These are phyloP conservation scores for Neofusicoccum kwambonambiense DNA, from an alignment of 2,329 filamentous ascomycete species.

Conservation along the genomic window DNA sequence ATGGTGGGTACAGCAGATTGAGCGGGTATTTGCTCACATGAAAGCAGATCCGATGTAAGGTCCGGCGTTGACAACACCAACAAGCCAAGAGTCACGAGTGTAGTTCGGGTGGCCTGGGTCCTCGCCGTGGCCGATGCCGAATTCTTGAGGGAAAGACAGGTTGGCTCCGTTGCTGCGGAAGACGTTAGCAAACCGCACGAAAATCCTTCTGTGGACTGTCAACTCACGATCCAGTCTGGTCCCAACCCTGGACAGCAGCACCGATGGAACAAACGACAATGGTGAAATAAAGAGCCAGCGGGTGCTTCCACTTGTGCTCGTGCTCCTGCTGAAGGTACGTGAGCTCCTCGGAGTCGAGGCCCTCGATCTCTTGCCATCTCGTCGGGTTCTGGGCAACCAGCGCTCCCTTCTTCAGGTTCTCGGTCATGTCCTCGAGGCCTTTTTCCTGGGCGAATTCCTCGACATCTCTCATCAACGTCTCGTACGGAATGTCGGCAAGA, in stretches of 20 bases:
- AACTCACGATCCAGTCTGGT: slow-evolving; percentile 51
- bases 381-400: slow-evolving; percentile 65
- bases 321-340: slow-evolving; percentile 61
- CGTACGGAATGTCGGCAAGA: slow-evolving; percentile 54
- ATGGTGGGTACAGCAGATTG: neutral
- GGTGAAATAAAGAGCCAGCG: slow-evolving; percentile 62
- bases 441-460: slow-evolving; percentile 62
- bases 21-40: slow-evolving; percentile 31
- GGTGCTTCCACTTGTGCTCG: slow-evolving; percentile 68
- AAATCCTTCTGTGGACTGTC: neutral
- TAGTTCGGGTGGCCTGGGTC: slow-evolving; percentile 26
- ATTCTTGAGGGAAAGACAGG: slow-evolving; percentile 57
- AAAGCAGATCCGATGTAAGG: slow-evolving; percentile 67
- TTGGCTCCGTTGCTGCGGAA: slow-evolving; percentile 46
- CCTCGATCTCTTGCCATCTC: slow-evolving; percentile 54
- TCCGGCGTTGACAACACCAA: slow-evolving; percentile 61
- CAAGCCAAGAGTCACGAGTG: slow-evolving; percentile 47
- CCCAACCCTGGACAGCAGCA: slow-evolving; percentile 62
- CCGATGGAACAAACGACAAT: slow-evolving; percentile 68
- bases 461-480: slow-evolving; percentile 54
- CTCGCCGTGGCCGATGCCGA: slow-evolving; percentile 43
- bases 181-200: neutral
- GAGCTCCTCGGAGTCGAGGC: slow-evolving; percentile 61
- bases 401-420: slow-evolving; percentile 65
- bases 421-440: slow-evolving; percentile 57